Percentiles rank a stretch among this genome's conserved stretches.
Evolutionary conservation across 352 stramenopile species (phyloP).

Genomic region (Globisporangium irregulare): DNA sequence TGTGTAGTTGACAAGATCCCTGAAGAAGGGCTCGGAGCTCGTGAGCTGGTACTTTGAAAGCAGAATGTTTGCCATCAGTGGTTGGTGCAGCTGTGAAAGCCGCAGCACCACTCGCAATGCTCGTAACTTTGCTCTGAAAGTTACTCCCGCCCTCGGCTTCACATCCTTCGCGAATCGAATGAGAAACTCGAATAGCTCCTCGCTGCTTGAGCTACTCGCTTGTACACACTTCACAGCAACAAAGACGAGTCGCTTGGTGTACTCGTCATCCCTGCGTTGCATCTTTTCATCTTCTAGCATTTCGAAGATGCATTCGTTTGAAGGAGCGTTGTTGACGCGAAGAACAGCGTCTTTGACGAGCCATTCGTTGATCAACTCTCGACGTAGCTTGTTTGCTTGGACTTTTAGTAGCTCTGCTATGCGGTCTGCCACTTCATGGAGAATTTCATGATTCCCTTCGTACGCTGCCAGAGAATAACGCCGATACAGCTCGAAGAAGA

Average conservation of each 20-base stretch:
- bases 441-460: constrained; percentile 20
- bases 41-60: constrained; percentile 20
- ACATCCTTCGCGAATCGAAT: constrained; percentile 41
- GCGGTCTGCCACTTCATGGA: constrained; percentile 30
- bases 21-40: constrained; percentile 24
- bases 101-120: constrained; percentile 37
- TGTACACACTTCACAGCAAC: constrained; percentile 22
- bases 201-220: constrained; percentile 14
- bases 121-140: constrained; percentile 48
- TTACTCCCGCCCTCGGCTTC: constrained; percentile 45
- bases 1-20: constrained; percentile 31
- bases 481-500: constrained; percentile 47
- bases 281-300: constrained; percentile 28
- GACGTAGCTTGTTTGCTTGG: constrained; percentile 22
- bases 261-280: constrained; percentile 31
- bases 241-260: constrained; percentile 31
- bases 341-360: constrained; percentile 43
- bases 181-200: constrained; percentile 37
- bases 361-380: constrained; percentile 49
- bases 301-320: constrained; percentile 29
- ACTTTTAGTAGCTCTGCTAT: constrained; percentile 32
- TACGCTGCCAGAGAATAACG: constrained; percentile 37
- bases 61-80: constrained; percentile 21
- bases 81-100: constrained; percentile 26
- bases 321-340: constrained; percentile 5